phyloP scores from a whole-genome alignment of 371 early-diverging fungal species.

The Blastocladiella emersonii region DNA sequence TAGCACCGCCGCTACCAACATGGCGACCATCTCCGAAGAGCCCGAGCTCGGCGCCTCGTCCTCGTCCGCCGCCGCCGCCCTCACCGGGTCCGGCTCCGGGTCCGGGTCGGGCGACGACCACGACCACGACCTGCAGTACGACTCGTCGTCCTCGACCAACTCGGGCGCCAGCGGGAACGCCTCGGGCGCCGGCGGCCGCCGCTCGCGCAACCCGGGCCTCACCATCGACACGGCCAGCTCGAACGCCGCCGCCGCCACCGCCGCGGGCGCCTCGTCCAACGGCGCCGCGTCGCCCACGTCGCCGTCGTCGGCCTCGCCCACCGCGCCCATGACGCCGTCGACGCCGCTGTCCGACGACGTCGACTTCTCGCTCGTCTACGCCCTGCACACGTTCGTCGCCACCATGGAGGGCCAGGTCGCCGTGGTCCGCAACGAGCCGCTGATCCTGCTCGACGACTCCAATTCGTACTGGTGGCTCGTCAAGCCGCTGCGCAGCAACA shows the following conservation, averaged over 20 bases:
- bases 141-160: neutral
- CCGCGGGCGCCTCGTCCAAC: neutral
- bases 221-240: neutral
- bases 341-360: slow-evolving; percentile 2
- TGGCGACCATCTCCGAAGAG: neutral
- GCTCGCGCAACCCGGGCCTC: neutral
- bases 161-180: neutral
- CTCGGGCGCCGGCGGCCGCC: neutral
- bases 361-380: slow-evolving; percentile 46
- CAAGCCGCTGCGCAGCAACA: slow-evolving; percentile 63
- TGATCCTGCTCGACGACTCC: slow-evolving; percentile 83
- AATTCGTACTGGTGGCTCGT: slow-evolving; percentile 97
- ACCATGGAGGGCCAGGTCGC: slow-evolving; percentile 88
- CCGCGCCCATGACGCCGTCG: neutral
- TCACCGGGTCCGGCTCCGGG: neutral
- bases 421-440: slow-evolving; percentile 71
- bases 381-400: slow-evolving; percentile 86
- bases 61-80: no score
- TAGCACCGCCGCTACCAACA: neutral
- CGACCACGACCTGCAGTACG: neutral
- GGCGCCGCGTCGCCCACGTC: neutral
- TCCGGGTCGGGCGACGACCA: neutral
- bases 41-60: neutral
- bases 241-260: neutral
- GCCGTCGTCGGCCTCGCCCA: neutral